Base-by-base conservation (phyloP, 495 filamentous ascomycete genomes). In the Aspergillus baeticus region DNA sequence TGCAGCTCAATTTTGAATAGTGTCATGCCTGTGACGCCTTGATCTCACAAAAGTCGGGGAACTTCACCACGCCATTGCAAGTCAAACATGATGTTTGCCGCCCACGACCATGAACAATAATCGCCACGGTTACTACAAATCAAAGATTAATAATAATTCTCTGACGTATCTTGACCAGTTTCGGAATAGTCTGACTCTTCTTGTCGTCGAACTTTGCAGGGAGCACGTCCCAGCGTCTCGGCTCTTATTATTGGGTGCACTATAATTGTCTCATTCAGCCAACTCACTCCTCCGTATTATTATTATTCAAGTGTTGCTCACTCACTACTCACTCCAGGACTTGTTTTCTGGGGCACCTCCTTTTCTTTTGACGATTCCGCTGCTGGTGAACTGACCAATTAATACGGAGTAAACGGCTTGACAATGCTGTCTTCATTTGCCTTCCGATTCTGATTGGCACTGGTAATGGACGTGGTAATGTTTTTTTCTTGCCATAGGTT, bases 191-290 rank as follows among this genome's bases (percentile, higher is more conserved):
- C 14, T 26, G 37, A 15, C 41, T 22, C 17, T 20, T 17, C 38
- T 2, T n/a, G 6, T 26, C 13, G 7, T 21, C 42, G n/a, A 21
- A n/a, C 21, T 34, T 49, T 33, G 31, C 46, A 49, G 29, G 10
- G 34, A 20, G 53, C 54, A 56, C 43, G 54, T 56, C 34, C 43
- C 43, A 56, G 33, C 23, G 18, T 21, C 41, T 11, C 45, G 29
- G 18, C 26, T 56, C 49, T 54, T 38, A 39, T 54, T 38, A 39
- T 55, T 48, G 53, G 45, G 44, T 52, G 53, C 34, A 23, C 48
- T 39, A 48, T 42, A 48, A 26, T 33, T 46, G 31, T 38, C 41
- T 54, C 23, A 33, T 23, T 22, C 22, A 18, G 14, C 39, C 36
- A 34, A 29, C 26, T 29, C 26, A 29, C 8, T n/a, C n/a, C 4